Evolutionary conservation across 331 rosid species (phyloP).

Genomic region (Ulmus americana): DNA sequence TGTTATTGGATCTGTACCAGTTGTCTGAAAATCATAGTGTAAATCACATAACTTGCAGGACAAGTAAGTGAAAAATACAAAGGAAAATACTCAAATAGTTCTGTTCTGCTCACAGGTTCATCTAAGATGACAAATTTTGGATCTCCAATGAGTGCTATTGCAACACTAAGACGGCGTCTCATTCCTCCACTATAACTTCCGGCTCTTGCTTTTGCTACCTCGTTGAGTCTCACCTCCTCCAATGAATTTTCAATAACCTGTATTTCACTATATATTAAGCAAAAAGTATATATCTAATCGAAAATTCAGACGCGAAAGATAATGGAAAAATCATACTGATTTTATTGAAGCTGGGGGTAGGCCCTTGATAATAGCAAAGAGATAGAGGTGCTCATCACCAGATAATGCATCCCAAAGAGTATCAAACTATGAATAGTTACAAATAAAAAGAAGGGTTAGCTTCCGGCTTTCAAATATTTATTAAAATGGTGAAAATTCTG

Average conservation of each 20-base stretch:
- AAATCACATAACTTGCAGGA: constrained; percentile 17
- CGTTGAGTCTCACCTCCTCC: constrained; percentile 67
- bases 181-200: constrained; percentile 95
- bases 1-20: constrained; percentile 94
- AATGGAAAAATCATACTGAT: constrained; percentile 37
- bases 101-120: constrained; percentile 59
- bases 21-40: constrained; percentile 43
- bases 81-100: background rate
- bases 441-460: constrained; percentile 16
- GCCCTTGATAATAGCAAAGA: constrained; percentile 83
- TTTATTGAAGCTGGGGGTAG: constrained; percentile 50
- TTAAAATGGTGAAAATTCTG: too few species aligned
- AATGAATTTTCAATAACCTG: constrained; percentile 53
- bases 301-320: too few species aligned
- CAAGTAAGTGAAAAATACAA: constrained; percentile 12
- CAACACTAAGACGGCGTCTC: constrained; percentile 91
- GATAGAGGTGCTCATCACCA: constrained; percentile 76
- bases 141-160: constrained; percentile 88
- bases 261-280: constrained; percentile 13
- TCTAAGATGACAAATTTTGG: constrained; percentile 76
- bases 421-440: constrained; percentile 53
- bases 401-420: constrained; percentile 80
- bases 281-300: background rate
- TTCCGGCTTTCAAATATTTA: background rate
- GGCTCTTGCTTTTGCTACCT: constrained; percentile 63